Evolutionary conservation across 106 monocot genomes (phyloP), one percentile per base, ranked within the genome.

Genomic region (Platanthera guangdongensis): DNA sequence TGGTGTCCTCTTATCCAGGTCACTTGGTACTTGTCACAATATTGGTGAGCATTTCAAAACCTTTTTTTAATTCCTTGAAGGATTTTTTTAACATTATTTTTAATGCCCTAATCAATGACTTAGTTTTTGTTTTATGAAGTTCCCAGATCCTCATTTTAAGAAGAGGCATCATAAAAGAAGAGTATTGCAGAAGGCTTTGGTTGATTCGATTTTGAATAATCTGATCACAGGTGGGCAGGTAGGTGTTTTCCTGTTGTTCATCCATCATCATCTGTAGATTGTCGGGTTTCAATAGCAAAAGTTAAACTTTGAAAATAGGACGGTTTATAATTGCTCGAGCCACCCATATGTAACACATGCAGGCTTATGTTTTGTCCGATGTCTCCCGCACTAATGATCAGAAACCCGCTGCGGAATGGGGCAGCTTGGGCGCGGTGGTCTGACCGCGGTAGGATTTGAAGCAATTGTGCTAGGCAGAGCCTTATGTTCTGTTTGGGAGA

Each of bases 91-190:
- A 32, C n/a, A 15, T n/a, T 52, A 30, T n/a, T 52, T 9, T 4
- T 74, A 51, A n/a, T 74, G 50, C 18, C 22, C 5, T 75, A 49
- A 73, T 71, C 71, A 50, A 76, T 72, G 15, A 0, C 45, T 68
- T 39, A 52, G 25, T 57, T 13, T 15, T 72, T 81, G 19, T 39
- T 39, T 39, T 39, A 39, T 39, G 39, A 79, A 94, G 97, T 99
- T 91, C 52, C 97, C 94, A 15, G 97, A 99, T 78, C 94, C 92
- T 54, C 80, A 94, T 84, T 99, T 99, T 73, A 99, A 99, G 82
- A 87, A 90, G 73, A 86, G 86, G 52, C 93, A 94, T 84, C 93
- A 86, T 71, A 99, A 99, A 80, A 87, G 94, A 77, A 91, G 97
- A 81, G 92, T 94, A 57, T 57, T 99, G 48, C 94, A 91, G 18